These are phyloP conservation scores for Aspergillus pseudoterreus DNA, from an alignment of 2,329 filamentous ascomycete species.

Conservation along the genomic window DNA sequence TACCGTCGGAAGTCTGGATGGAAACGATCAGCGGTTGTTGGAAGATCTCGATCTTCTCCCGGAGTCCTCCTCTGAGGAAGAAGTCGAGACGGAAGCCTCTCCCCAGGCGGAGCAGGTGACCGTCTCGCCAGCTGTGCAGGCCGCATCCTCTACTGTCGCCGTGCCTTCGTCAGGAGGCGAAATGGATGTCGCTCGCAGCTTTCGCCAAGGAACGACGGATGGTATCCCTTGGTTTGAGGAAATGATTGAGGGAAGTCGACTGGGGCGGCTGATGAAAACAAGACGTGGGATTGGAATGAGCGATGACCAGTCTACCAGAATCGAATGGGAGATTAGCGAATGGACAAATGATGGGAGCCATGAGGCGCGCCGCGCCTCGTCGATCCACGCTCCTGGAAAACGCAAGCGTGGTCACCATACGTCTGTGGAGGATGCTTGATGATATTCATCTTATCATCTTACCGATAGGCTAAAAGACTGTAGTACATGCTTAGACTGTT, in stretches of 20 bases:
- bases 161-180: conserved; percentile 17
- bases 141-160: conserved; percentile 15
- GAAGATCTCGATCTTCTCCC: conserved; percentile 73
- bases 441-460: background rate
- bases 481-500: too few species aligned
- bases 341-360: conserved; percentile 51
- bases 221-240: conserved; percentile 83
- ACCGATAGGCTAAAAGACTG: too few species aligned
- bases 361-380: conserved; percentile 18
- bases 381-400: conserved; percentile 22
- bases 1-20: conserved; percentile 71
- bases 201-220: conserved; percentile 36
- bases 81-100: conserved; percentile 10
- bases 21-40: conserved; percentile 67
- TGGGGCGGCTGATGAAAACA: conserved; percentile 64
- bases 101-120: conserved; percentile 28
- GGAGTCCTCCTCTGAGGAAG: conserved; percentile 11
- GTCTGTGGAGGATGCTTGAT: conserved; percentile 1
- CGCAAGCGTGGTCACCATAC: conserved; percentile 27
- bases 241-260: conserved; percentile 69
- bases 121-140: conserved; percentile 10
- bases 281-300: conserved; percentile 57
- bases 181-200: conserved; percentile 28
- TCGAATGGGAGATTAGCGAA: conserved; percentile 84
- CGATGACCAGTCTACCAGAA: conserved; percentile 60